phyloP scores from a whole-genome alignment of 2,329 filamentous ascomycete genomes.

The Aspergillus ibericus region DNA sequence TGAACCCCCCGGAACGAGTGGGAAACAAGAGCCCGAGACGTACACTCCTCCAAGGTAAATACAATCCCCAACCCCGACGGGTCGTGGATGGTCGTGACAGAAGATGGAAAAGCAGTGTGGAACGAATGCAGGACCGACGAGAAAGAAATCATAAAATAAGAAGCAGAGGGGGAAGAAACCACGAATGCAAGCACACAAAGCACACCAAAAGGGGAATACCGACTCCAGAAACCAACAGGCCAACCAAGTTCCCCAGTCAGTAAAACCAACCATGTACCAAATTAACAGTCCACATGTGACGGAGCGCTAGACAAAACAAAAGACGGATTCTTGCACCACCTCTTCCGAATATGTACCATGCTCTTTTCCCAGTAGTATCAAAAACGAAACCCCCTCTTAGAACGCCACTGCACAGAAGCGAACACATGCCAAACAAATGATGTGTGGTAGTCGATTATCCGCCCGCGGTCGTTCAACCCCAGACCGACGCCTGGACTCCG shows the following conservation, averaged over 20 bases:
- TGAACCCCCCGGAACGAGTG: constrained; percentile 18
- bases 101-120: constrained; percentile 4
- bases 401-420: constrained; percentile 30
- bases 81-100: constrained; percentile 6
- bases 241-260: constrained; percentile 30
- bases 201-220: constrained; percentile 24
- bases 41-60: constrained; percentile 18
- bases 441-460: background rate
- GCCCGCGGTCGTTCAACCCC: constrained; percentile 65
- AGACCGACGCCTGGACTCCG: constrained; percentile 88
- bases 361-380: constrained; percentile 27
- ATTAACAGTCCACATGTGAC: constrained; percentile 29
- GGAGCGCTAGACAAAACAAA: constrained; percentile 21
- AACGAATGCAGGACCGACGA: constrained; percentile 9
- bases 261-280: constrained; percentile 31
- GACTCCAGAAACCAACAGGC: constrained; percentile 34
- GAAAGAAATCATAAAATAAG: constrained; percentile 6
- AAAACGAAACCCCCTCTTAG: constrained; percentile 22
- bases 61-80: constrained; percentile 15
- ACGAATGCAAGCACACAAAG: constrained; percentile 19
- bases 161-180: constrained; percentile 9
- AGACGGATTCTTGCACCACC: constrained; percentile 22
- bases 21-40: constrained; percentile 21
- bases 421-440: constrained; percentile 20
- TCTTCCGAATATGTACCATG: constrained; percentile 35